Evolutionary conservation across 2,329 filamentous ascomycete genomes (phyloP).

Genomic region (Alternaria arborescens): DNA sequence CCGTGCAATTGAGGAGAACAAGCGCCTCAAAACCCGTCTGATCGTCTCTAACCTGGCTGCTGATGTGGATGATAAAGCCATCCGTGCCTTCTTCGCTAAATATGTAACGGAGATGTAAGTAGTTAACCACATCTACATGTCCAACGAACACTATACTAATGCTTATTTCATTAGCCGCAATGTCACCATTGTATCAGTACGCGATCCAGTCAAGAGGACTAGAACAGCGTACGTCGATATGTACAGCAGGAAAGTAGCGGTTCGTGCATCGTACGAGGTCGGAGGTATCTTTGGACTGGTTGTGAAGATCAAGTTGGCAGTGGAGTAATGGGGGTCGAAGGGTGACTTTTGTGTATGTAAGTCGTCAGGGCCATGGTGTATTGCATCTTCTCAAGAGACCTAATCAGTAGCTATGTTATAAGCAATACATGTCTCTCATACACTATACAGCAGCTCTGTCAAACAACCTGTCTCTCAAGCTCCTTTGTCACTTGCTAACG

Average conservation of each 20-base stretch:
- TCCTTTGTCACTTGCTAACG: constrained; percentile 33
- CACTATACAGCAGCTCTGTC: background rate
- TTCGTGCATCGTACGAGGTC: constrained; percentile 20
- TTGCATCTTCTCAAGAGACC: background rate
- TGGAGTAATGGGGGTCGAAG: constrained; percentile 1
- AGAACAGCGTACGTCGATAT: constrained; percentile 35
- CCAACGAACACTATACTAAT: constrained; percentile 1
- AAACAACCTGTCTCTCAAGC: background rate
- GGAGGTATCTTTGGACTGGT: constrained; percentile 31
- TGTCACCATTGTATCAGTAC: constrained; percentile 26
- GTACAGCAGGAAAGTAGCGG: constrained; percentile 22
- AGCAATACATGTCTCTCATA: background rate
- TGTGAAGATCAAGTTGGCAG: constrained; percentile 22
- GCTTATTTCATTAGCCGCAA: constrained; percentile 14
- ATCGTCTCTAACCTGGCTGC: constrained; percentile 42
- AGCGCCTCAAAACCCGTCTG: constrained; percentile 21
- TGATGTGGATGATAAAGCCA: constrained; percentile 25
- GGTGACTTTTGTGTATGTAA: background rate
- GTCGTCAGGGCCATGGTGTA: background rate
- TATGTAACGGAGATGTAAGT: constrained; percentile 32
- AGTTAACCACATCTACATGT: no score
- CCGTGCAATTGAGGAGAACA: constrained; percentile 17
- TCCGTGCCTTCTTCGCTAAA: constrained; percentile 24
- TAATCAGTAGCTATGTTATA: background rate
- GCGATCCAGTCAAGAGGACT: constrained; percentile 32